Evolutionary conservation across 2,329 filamentous ascomycete species (phyloP), one percentile per base, ranked within the genome.

Genomic region (Colletotrichum sp.): DNA sequence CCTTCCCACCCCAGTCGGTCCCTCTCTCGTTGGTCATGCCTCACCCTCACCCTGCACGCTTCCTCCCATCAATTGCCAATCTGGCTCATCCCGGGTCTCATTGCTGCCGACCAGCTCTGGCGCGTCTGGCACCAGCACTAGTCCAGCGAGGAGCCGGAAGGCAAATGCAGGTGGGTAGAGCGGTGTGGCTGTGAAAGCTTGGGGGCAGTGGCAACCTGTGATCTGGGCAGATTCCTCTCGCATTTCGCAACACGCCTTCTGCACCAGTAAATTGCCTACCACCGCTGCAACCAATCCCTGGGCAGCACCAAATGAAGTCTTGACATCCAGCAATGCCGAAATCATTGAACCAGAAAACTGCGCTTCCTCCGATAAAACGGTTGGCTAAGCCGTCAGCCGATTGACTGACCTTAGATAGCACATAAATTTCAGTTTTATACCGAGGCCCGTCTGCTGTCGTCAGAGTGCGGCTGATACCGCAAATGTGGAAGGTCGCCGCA

Each of bases 401-500:
- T 51, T 13, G 0, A 51, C 43, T 21, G 43, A 7, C 43, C 43
- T 13, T 51, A n/a, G 12, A 3, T 6, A 21, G 43, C n/a, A 24
- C 3, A 24, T 21, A 47, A n/a, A 47, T 59, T n/a, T 4, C n/a
- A 36, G 24, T 54, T 38, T 71, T 27, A 73, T 71, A 69, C 11
- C 31, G n/a, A 36, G 57, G 51, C 51, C 69, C 64, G 59, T 69
- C 36, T 58, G 51, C n/a, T 36, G 70, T 74, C 58, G 72, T 73
- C 38, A 59, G 64, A 27, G 33, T 74, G 72, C 72, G 72, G 72
- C 72, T 74, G 64, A 74, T 34, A 61, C 69, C 38, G 21, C 15
- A 68, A 59, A 69, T 73, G 72, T 64, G 72, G 64, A 33, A 74
- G 47, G 69, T 66, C 16, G 72, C 72, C 70, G 72, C 72, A 74